Conservation (phyloP, 1,139 yeast species). For the Suhomyces wounanorum region DNA sequence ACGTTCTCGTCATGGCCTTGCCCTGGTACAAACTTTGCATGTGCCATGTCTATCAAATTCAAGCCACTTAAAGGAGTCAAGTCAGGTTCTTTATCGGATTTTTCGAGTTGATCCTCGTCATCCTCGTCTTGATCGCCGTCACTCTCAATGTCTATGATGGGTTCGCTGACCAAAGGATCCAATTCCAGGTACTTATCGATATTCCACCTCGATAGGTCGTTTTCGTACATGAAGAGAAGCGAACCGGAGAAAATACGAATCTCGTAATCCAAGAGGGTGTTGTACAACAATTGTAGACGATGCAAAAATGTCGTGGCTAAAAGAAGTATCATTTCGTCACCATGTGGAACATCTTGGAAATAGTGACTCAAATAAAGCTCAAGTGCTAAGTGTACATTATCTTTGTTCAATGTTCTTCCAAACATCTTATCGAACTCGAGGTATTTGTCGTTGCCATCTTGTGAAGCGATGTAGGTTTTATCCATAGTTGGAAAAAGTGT, state of each 20-base stretch:
- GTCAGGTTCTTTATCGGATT: slow-evolving; percentile 18
- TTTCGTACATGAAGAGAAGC: slow-evolving; percentile 72
- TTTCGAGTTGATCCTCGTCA: slow-evolving; percentile 11
- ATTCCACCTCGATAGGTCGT: slow-evolving; percentile 55
- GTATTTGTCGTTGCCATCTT: slow-evolving; percentile 35
- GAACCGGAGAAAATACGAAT: slow-evolving; percentile 75
- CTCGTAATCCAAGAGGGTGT: slow-evolving; percentile 62
- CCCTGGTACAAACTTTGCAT: slow-evolving; percentile 64
- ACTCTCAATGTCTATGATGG: slow-evolving; percentile 23
- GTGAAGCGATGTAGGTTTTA: slow-evolving; percentile 16
- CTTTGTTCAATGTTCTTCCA: slow-evolving; percentile 60
- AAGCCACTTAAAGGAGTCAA: slow-evolving; percentile 52
- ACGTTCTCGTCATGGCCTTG: slow-evolving; percentile 73
- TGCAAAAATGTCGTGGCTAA: slow-evolving; percentile 47
- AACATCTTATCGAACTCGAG: slow-evolving; percentile 61
- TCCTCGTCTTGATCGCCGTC: slow-evolving; percentile 32
- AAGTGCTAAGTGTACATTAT: slow-evolving; percentile 52
- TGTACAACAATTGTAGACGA: slow-evolving; percentile 64
- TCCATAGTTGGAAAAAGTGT: slow-evolving; percentile 17
- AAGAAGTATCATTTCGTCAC: slow-evolving; percentile 15
- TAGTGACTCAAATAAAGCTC: slow-evolving; percentile 48
- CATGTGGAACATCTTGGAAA: slow-evolving; percentile 9
- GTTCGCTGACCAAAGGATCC: slow-evolving; percentile 41
- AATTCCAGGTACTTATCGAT: slow-evolving; percentile 31
- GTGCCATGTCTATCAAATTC: slow-evolving; percentile 87